phyloP scores from a whole-genome alignment of 805 yeast species.

The Wickerhamiella siamensis region DNA sequence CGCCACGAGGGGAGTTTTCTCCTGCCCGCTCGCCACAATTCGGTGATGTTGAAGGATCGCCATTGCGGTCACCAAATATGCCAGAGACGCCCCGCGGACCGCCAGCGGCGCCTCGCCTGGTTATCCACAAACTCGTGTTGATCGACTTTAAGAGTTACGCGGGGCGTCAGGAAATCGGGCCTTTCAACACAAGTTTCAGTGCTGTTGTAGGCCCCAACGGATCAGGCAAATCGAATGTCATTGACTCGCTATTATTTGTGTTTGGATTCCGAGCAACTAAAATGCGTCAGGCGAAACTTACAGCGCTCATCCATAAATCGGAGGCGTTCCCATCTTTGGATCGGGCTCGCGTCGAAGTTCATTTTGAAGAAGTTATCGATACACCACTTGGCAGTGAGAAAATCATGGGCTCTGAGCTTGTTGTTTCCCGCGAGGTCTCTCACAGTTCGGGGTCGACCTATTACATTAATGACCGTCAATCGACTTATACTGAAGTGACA shows the following conservation, averaged over 20 bases:
- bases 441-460: constrained; percentile 41
- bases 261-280: constrained; percentile 94
- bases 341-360: constrained; percentile 82
- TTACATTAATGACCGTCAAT: constrained; percentile 51
- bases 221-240: constrained; percentile 93
- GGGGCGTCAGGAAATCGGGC: constrained; percentile 85
- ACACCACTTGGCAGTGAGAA: constrained; percentile 22
- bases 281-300: constrained; percentile 90
- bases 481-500: constrained; percentile 70
- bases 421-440: constrained; percentile 69
- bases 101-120: constrained; percentile 36
- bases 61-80: not conserved
- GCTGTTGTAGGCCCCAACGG: constrained; percentile 99
- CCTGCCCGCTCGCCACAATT: not conserved
- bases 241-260: constrained; percentile 89
- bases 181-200: constrained; percentile 82
- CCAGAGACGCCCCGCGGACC: not conserved
- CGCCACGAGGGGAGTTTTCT: not conserved
- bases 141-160: constrained; percentile 92
- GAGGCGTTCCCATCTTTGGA: constrained; percentile 49
- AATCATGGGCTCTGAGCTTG: constrained; percentile 42
- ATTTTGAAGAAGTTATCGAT: constrained; percentile 67
- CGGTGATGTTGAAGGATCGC: not conserved
- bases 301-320: constrained; percentile 86
- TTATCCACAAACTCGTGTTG: constrained; percentile 57